Base-by-base conservation (phyloP, 192 early-diverging fungal genomes). In the Coemansia sp. region DNA sequence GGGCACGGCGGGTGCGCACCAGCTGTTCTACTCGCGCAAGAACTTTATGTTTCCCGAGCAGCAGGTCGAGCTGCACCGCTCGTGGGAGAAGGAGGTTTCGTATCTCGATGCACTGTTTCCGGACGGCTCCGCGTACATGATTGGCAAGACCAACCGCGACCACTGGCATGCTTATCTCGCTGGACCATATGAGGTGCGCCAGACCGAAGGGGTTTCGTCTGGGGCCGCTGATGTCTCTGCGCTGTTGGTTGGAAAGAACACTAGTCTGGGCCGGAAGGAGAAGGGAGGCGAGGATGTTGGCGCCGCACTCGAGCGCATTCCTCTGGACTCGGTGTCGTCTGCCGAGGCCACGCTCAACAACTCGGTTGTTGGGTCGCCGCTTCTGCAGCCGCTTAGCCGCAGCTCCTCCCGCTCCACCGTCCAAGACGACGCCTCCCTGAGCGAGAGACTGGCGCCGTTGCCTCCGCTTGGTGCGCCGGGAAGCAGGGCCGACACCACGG, bases 141-240 rank as follows among this genome's bases (percentile, higher is more conserved):
- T 99, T 58, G 97, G 97, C 38, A 94, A 93, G 67, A 89, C 92
- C 64, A 98, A 96, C 79, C 89, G 89, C 16, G 95, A 99, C 53
- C 94, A 99, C 83, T 99, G 97, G 97, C 92, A 94, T 72, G 84
- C 97, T 45, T 99, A 97, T 82, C 79, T 93, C 64, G 91, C 91
- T 38, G 87, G 90, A 19, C 94, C 94, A 54, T 74, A 85, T 66
- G 74, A 78, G 23, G 21, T 41, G 38, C 13, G 12, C 4, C 18
- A 5, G 64, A 41, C 16, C n/a, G 21, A 40, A 32, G 21, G 11
- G 44, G 44, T 45, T 45, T 26, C 52, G 9, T 23, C 15, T 54
- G 52, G 52, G 12, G 26, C 9, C 52, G 19, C 21, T 18, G 52
- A 54, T 23, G 52, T 54, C 12, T 54, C 52, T 19, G 47, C 53